phyloP scores from a whole-genome alignment of 2,329 filamentous ascomycete species.

The Xylariaceae sp. region DNA sequence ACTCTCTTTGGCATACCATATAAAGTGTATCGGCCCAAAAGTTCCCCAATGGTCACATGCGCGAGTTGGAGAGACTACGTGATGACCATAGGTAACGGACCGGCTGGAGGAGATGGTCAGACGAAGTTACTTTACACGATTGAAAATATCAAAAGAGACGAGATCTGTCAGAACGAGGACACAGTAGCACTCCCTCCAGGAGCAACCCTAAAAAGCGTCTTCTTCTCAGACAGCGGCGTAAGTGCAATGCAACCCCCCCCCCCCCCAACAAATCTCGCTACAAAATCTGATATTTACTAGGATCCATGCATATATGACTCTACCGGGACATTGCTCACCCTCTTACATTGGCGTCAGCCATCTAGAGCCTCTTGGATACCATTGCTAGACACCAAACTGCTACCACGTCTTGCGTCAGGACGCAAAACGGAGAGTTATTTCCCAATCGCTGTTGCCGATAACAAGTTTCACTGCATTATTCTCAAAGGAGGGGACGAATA shows the following conservation, averaged over 20 bases:
- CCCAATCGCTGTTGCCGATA: constrained; percentile 89
- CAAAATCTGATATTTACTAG: constrained; percentile 49
- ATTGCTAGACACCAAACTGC: constrained; percentile 84
- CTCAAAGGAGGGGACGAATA: constrained; percentile 94
- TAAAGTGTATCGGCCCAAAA: constrained; percentile 90
- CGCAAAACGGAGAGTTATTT: constrained; percentile 91
- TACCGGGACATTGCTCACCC: constrained; percentile 83
- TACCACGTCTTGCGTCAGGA: constrained; percentile 82
- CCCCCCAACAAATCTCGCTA: constrained; percentile 22
- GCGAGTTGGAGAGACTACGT: constrained; percentile 95
- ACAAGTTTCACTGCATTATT: constrained; percentile 98
- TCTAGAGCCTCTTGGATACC: constrained; percentile 92
- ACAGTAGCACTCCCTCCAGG: constrained; percentile 82
- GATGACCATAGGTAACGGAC: constrained; percentile 93
- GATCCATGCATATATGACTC: constrained; percentile 97
- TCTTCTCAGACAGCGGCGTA: constrained; percentile 92
- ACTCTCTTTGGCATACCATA: constrained; percentile 91
- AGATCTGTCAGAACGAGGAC: constrained; percentile 94
- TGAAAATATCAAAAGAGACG: constrained; percentile 91
- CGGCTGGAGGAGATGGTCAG: constrained; percentile 78
- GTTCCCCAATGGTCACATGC: constrained; percentile 87
- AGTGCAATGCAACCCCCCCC: constrained; percentile 43
- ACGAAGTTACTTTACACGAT: constrained; percentile 87
- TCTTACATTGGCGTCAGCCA: constrained; percentile 88
- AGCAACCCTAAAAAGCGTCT: constrained; percentile 77